A percentile compares a stretch with the other conserved stretches of the same genome.
phyloP scores from a whole-genome alignment of 805 yeast genomes.

The Nadsonia fulvescens region DNA sequence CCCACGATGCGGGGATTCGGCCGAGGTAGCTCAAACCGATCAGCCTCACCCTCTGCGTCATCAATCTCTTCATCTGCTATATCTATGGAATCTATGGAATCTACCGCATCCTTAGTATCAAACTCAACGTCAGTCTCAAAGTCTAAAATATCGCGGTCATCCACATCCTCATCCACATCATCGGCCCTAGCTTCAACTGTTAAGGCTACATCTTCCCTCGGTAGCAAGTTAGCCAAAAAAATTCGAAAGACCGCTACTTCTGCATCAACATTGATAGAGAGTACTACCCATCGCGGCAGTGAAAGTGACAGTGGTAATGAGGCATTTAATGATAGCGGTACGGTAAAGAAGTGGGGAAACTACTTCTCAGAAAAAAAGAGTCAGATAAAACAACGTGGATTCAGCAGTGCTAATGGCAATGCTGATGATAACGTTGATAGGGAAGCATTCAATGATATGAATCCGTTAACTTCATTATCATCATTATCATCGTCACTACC shows the following conservation, averaged over 20 bases:
- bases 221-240: background rate
- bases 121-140: no score
- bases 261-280: conserved; percentile 9
- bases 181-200: conserved; percentile 2
- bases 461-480: conserved; percentile 5
- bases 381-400: conserved; percentile 1
- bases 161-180: conserved; percentile 1
- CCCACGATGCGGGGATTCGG: no score
- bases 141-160: no score
- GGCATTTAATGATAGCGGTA: no score
- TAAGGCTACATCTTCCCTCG: conserved; percentile 3
- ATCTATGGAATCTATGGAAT: no score
- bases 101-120: no score
- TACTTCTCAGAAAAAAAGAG: background rate
- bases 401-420: background rate
- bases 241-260: background rate
- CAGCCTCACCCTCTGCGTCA: no score
- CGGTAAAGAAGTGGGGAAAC: conserved; percentile 13
- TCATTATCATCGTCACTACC: no score
- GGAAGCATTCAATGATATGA: background rate
- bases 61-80: no score
- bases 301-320: no score
- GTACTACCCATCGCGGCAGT: no score
- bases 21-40: no score
- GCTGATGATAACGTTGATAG: background rate